These are phyloP conservation scores for Blastobotrys chiropterorum DNA, from an alignment of 805 yeast species.

Conservation along the genomic window DNA sequence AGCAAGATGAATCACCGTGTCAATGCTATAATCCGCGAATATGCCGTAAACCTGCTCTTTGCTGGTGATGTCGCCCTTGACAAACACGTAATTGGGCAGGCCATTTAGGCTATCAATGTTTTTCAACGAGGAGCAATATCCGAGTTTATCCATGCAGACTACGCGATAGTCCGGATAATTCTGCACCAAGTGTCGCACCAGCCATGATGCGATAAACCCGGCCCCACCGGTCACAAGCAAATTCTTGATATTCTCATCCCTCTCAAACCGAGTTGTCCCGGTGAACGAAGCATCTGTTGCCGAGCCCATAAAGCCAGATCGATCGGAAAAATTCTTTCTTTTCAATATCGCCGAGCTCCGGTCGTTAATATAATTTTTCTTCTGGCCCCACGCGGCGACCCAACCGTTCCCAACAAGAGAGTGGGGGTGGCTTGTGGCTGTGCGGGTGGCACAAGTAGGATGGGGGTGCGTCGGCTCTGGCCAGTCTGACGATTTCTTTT, in stretches of 20 bases:
- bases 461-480: too few relatives aligned
- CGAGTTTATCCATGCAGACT: slow-evolving; percentile 42
- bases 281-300: too few relatives aligned
- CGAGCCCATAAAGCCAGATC: not conserved
- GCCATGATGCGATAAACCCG: slow-evolving; percentile 51
- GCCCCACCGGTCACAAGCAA: slow-evolving; percentile 51
- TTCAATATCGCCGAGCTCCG: not conserved
- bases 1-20: slow-evolving; percentile 44
- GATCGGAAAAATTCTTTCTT: not conserved
- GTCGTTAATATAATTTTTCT: not conserved
- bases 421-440: not conserved
- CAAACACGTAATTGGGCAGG: slow-evolving; percentile 24
- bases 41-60: slow-evolving; percentile 20
- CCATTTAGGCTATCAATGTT: slow-evolving; percentile 29
- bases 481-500: too few relatives aligned
- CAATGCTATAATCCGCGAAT: slow-evolving; percentile 23
- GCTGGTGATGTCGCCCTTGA: slow-evolving; percentile 35
- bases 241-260: slow-evolving; percentile 6
- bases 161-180: slow-evolving; percentile 30
- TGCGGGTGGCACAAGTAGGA: not conserved
- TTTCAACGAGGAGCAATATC: slow-evolving; percentile 38
- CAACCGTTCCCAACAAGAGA: too few relatives aligned
- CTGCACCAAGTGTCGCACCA: slow-evolving; percentile 33
- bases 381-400: not conserved
- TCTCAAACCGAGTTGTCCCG: not conserved